phyloP scores from a whole-genome alignment of 2,329 filamentous ascomycete genomes.

The Bipolaris victoriae region DNA sequence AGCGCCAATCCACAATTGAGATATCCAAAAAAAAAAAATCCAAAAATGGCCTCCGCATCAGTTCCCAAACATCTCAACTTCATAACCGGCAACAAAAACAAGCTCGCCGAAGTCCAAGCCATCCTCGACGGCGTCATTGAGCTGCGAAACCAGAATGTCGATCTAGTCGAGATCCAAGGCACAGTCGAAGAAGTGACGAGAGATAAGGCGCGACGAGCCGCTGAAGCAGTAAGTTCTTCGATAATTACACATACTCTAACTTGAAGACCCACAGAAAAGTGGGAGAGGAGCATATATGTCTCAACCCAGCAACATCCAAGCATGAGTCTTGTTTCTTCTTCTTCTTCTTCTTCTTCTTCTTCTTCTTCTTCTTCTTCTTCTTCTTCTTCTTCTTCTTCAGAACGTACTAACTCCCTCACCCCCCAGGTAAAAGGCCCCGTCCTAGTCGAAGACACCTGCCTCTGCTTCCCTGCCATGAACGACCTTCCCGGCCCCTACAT shows the following conservation, averaged over 20 bases:
- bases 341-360: too few relatives aligned
- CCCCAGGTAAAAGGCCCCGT: conserved; percentile 80
- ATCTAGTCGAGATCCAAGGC: conserved; percentile 90
- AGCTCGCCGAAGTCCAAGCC: conserved; percentile 82
- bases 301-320: too few relatives aligned
- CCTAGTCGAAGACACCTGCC: conserved; percentile 91
- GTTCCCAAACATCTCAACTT: conserved; percentile 73
- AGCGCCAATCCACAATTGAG: neutral
- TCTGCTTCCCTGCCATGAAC: conserved; percentile 88
- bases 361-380: too few relatives aligned
- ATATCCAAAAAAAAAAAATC: neutral
- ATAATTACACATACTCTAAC: neutral
- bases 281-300: neutral
- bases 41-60: conserved; percentile 22
- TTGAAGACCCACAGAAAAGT: neutral
- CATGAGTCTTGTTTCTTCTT: too few relatives aligned
- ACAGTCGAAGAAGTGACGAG: conserved; percentile 87
- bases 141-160: conserved; percentile 75
- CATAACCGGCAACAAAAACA: conserved; percentile 96
- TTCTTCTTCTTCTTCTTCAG: too few relatives aligned
- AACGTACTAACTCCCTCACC: neutral
- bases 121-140: conserved; percentile 77
- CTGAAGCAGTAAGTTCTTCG: conserved; percentile 67
- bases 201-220: conserved; percentile 85
- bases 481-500: conserved; percentile 97